A percentile compares a stretch with the other conserved stretches of the same genome.
phyloP scores from a whole-genome alignment of 208 protist genomes.

The Trypanosoma cruzi region DNA sequence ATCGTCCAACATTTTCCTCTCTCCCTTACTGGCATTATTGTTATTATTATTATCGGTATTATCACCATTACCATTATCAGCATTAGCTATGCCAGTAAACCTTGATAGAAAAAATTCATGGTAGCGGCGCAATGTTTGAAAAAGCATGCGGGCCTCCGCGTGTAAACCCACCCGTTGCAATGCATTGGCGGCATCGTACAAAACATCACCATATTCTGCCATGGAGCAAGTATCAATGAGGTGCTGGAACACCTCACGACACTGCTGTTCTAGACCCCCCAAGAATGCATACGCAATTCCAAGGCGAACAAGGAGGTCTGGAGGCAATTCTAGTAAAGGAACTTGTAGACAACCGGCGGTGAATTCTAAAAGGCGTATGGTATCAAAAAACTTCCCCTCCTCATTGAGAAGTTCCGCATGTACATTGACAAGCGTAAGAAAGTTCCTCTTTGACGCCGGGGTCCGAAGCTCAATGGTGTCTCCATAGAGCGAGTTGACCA shows the following conservation, averaged over 20 bases:
- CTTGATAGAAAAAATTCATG: slow-evolving; percentile 59
- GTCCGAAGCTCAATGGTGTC: slow-evolving; percentile 50
- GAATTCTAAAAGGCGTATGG: slow-evolving; percentile 67
- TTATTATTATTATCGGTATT: background rate
- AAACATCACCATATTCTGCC: slow-evolving; percentile 81
- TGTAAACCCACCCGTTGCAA: slow-evolving; percentile 79
- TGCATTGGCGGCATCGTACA: slow-evolving; percentile 76
- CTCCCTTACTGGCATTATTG: background rate
- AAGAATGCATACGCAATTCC: slow-evolving; percentile 83
- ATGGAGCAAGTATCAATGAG: slow-evolving; percentile 81
- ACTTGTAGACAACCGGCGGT: slow-evolving; percentile 66
- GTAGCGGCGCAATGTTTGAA: slow-evolving; percentile 66
- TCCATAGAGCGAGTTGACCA: slow-evolving; percentile 48
- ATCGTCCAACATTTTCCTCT: slow-evolving; percentile 10
- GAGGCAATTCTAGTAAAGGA: slow-evolving; percentile 74
- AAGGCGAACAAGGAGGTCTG: slow-evolving; percentile 82
- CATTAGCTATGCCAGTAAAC: background rate
- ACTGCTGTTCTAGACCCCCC: slow-evolving; percentile 57
- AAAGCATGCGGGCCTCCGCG: slow-evolving; percentile 57
- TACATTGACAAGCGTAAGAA: slow-evolving; percentile 89
- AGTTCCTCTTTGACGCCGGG: slow-evolving; percentile 55
- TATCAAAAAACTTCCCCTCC: slow-evolving; percentile 76
- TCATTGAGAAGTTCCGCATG: slow-evolving; percentile 89
- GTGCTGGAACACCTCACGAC: slow-evolving; percentile 79
- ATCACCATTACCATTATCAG: slow-evolving; percentile 5